These are phyloP conservation scores for Chaetomium tenue DNA, from an alignment of 495 filamentous ascomycete genomes.

Conservation along the genomic window DNA sequence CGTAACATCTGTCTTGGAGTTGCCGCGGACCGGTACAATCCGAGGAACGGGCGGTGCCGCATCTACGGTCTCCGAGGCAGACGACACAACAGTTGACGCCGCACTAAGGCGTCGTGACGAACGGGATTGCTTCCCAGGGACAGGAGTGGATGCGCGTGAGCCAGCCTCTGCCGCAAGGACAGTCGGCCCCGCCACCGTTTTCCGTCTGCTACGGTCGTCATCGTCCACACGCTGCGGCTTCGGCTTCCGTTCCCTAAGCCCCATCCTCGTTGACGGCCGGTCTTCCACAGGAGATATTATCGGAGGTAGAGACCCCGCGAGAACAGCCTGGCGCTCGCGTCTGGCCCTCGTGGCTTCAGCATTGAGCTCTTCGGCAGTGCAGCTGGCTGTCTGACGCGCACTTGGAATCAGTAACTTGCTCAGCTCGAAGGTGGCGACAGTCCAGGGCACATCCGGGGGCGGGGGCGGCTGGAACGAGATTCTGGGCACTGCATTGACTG, in stretches of 20 bases:
- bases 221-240: conserved; percentile 49
- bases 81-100: conserved; percentile 38
- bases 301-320: conserved; percentile 36
- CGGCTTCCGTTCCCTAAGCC: conserved; percentile 68
- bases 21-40: conserved; percentile 24
- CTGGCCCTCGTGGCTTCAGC: conserved; percentile 60
- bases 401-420: conserved; percentile 78
- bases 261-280: conserved; percentile 58
- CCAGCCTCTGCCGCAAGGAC: conserved; percentile 49
- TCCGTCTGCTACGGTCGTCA: conserved; percentile 58
- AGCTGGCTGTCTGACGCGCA: conserved; percentile 68
- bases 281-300: conserved; percentile 36
- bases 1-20: conserved; percentile 40
- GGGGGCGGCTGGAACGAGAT: conserved; percentile 52
- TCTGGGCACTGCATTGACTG: conserved; percentile 32
- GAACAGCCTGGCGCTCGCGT: conserved; percentile 58
- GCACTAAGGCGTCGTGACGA: conserved; percentile 43
- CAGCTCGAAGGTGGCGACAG: conserved; percentile 73
- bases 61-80: conserved; percentile 24
- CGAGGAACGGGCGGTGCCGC: conserved; percentile 12
- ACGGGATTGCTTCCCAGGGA: conserved; percentile 35
- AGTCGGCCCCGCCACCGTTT: conserved; percentile 61
- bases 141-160: conserved; percentile 36
- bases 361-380: conserved; percentile 70
- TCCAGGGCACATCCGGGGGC: conserved; percentile 79